Conservation (phyloP, 78 protist species). For the Emiliania huxleyi region DNA sequence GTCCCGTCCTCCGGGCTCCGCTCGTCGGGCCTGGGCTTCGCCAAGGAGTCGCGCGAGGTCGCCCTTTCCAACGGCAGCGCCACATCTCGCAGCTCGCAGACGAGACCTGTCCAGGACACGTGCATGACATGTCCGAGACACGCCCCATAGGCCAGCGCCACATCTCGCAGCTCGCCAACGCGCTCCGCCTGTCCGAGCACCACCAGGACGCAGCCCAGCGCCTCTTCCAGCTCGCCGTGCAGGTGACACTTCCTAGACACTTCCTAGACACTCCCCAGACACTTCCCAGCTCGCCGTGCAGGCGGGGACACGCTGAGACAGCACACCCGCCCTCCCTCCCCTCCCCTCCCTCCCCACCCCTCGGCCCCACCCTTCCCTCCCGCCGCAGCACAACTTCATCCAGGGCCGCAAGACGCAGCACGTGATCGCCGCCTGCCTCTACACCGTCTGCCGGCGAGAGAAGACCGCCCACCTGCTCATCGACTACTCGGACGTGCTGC, state of each 20-base stretch:
- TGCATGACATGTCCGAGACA: too few relatives aligned
- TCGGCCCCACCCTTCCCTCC: too few relatives aligned
- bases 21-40: neutral
- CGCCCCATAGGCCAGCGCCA: too few relatives aligned
- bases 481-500: slow-evolving; percentile 81
- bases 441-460: slow-evolving; percentile 72
- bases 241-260: too few relatives aligned
- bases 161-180: slow-evolving; percentile 43
- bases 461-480: slow-evolving; percentile 72
- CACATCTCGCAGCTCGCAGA: slow-evolving; percentile 47
- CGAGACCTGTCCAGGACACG: too few relatives aligned
- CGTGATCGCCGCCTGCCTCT: slow-evolving; percentile 87
- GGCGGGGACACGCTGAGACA: too few relatives aligned
- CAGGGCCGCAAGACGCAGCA: slow-evolving; percentile 53
- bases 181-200: neutral
- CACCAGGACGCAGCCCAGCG: slow-evolving; percentile 59
- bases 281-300: too few relatives aligned
- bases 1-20: neutral
- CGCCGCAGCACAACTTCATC: slow-evolving; percentile 59
- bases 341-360: too few relatives aligned
- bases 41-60: slow-evolving; percentile 43
- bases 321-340: too few relatives aligned
- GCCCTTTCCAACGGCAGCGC: slow-evolving; percentile 42
- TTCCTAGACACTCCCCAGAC: too few relatives aligned
- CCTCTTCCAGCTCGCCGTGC: neutral